Evolutionary conservation across 805 yeast species (phyloP).

Genomic region (Cephaloascus albidus): DNA sequence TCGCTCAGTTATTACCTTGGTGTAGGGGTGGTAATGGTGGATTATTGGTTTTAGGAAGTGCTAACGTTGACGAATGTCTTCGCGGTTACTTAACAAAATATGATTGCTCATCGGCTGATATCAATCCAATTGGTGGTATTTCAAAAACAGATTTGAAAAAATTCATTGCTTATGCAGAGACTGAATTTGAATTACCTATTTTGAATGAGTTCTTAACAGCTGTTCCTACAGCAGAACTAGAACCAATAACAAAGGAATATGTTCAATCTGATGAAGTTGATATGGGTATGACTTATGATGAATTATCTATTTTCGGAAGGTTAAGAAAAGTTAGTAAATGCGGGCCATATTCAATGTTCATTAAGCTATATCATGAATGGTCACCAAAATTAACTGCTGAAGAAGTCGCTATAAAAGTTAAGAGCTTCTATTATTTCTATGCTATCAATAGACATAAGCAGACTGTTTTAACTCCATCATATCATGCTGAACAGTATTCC

Average conservation of each 20-base stretch:
- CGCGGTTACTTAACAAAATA: constrained; percentile 95
- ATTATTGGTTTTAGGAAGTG: constrained; percentile 84
- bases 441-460: constrained; percentile 95
- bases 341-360: constrained; percentile 94
- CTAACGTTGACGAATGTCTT: constrained; percentile 94
- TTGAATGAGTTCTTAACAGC: constrained; percentile 76
- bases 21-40: constrained; percentile 76
- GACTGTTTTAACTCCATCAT: constrained; percentile 95
- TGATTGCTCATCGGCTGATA: constrained; percentile 95
- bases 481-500: constrained; percentile 96
- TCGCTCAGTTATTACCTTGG: constrained; percentile 96
- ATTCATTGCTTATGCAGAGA: constrained; percentile 75
- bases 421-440: constrained; percentile 84
- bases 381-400: constrained; percentile 74
- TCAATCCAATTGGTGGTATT: constrained; percentile 98
- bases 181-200: constrained; percentile 65
- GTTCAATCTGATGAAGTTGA: constrained; percentile 96
- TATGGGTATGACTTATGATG: constrained; percentile 98
- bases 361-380: constrained; percentile 89
- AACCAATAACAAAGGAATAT: constrained; percentile 86
- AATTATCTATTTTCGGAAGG: constrained; percentile 82
- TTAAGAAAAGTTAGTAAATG: constrained; percentile 87
- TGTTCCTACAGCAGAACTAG: constrained; percentile 96
- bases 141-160: constrained; percentile 87
- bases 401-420: constrained; percentile 86